phyloP scores from a whole-genome alignment of 164 flowering plant species.

The Malania oleifera region DNA sequence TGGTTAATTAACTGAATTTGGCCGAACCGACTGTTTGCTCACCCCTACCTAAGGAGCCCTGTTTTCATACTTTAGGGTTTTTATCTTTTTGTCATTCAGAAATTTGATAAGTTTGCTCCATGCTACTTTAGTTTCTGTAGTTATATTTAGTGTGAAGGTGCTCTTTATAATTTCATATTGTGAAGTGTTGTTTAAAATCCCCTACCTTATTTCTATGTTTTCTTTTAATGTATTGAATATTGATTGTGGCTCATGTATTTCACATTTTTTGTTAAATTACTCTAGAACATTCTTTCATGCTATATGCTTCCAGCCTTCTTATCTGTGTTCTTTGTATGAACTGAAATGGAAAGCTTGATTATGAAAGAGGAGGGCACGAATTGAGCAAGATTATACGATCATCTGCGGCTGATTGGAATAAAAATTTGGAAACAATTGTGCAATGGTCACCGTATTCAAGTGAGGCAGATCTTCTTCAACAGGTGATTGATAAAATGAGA shows the following conservation, averaged over 20 bases:
- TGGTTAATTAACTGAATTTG: too few species aligned
- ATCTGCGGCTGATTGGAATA: conserved; percentile 54
- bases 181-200: too few species aligned
- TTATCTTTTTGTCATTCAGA: too few species aligned
- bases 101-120: too few species aligned
- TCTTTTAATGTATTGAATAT: not conserved
- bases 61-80: too few species aligned
- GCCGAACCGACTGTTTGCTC: too few species aligned
- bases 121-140: too few species aligned
- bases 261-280: not conserved
- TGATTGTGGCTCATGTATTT: conserved; percentile 3
- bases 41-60: too few species aligned
- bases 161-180: too few species aligned
- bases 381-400: conserved; percentile 54
- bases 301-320: not conserved
- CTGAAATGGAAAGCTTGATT: conserved; percentile 55
- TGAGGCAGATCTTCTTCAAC: conserved; percentile 70
- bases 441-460: conserved; percentile 86
- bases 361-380: conserved; percentile 39
- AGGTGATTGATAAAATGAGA: too few species aligned
- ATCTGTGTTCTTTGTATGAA: not conserved
- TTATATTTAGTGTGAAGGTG: too few species aligned
- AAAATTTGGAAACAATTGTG: conserved; percentile 61
- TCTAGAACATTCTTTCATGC: not conserved
- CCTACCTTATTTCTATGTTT: conserved; percentile 1